Base-by-base conservation (phyloP, 345 rosid species). In the Nasturtium officinale region DNA sequence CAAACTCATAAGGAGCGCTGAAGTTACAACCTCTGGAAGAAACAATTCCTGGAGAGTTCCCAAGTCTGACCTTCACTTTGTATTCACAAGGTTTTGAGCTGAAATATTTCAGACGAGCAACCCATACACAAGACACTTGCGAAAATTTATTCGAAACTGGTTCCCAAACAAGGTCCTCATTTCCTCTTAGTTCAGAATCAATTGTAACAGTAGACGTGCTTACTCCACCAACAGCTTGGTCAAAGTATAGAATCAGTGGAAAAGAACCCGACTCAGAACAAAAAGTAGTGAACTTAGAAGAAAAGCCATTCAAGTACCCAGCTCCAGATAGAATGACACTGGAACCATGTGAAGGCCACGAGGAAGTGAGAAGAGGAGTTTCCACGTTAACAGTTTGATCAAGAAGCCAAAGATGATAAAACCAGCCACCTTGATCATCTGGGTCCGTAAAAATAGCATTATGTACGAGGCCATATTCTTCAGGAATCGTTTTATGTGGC, bases 391-490 rank as follows among this genome's bases (percentile, higher is more conserved):
- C 84, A 55, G 97, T 91, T 78, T 86, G 96, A 73, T 85, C 89
- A 78, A 91, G 89, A 80, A 95, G 94, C 98, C 99, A 95, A 65
- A 77, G 96, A 86, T 91, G 96, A 82, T 95, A 95, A 85, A 91
- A 90, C 99, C 97, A 95, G 56, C 91, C 97, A 69, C 99, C 88
- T 83, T 91, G 98, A 76, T 91, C 98, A 79, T 86, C 92, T 40
- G 87, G 89, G 73, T 95, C 98, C 0, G 92, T 91, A 72, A 89
- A 91, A 75, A 91, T 77, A 43, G 97, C 97, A 52, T 82, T 78
- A 67, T 83, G 92, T 46, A 95, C 88, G 71, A 85, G 67, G 42
- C 83, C 86, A 82, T 82, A 88, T 81, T 95, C 97, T 35, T 85
- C 84, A 8, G 82, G 86, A 63, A 88, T 84, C 38, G 68, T 83